Evolutionary conservation across 2,329 filamentous ascomycete genomes (phyloP).

Genomic region (Aspergillus thermomutatus): DNA sequence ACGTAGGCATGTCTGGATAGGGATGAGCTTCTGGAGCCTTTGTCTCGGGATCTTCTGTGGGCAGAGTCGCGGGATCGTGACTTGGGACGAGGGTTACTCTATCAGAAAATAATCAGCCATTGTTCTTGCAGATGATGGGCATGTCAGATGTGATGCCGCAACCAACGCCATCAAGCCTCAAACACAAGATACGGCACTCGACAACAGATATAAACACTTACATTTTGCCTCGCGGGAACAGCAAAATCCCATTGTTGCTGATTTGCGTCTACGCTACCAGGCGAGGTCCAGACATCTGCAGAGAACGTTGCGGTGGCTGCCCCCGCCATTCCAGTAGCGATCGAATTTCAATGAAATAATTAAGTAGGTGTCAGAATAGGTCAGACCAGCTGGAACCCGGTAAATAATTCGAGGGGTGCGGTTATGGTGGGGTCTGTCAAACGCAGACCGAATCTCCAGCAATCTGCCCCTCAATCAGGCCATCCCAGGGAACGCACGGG

Average conservation of each 20-base stretch:
- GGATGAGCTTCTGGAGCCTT: slow-evolving; percentile 39
- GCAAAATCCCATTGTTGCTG: slow-evolving; percentile 37
- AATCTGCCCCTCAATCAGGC: slow-evolving; percentile 22
- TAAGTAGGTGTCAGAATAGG: slow-evolving; percentile 6
- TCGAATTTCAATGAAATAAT: slow-evolving; percentile 9
- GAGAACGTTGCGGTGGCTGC: slow-evolving; percentile 38
- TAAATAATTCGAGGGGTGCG: slow-evolving; percentile 4
- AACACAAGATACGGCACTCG: not conserved
- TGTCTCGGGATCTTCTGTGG: slow-evolving; percentile 27
- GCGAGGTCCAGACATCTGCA: slow-evolving; percentile 37
- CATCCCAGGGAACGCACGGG: slow-evolving; percentile 24
- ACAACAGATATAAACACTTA: slow-evolving; percentile 16
- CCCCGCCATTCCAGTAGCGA: slow-evolving; percentile 38
- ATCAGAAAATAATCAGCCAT: slow-evolving; percentile 14
- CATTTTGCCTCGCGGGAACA: slow-evolving; percentile 34
- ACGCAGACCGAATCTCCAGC: slow-evolving; percentile 14
- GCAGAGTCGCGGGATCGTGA: slow-evolving; percentile 37
- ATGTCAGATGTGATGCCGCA: not conserved
- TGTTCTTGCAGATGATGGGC: not conserved
- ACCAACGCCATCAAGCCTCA: not conserved
- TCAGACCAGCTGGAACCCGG: slow-evolving; percentile 35
- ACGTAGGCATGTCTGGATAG: slow-evolving; percentile 29
- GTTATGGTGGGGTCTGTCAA: slow-evolving; percentile 2
- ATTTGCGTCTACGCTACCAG: slow-evolving; percentile 29
- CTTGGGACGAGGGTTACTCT: slow-evolving; percentile 29